These are phyloP conservation scores for Metschnikowia vanudenii DNA, from an alignment of 805 yeast species.

Conservation along the genomic window DNA sequence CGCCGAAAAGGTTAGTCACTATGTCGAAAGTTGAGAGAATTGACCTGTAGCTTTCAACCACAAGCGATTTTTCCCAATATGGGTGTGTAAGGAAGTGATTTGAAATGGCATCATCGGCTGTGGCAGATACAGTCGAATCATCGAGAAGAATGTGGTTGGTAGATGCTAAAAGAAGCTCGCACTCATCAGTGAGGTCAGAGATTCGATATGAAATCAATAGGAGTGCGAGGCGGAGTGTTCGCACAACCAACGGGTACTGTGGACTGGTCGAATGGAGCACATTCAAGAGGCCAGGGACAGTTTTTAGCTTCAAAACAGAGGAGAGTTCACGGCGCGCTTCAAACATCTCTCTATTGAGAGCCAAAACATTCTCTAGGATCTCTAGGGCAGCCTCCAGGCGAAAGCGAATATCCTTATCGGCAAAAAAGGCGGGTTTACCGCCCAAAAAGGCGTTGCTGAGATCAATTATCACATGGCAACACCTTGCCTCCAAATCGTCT, in stretches of 20 bases:
- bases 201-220: conserved; percentile 60
- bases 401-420: conserved; percentile 49
- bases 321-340: conserved; percentile 61
- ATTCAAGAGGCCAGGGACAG: conserved; percentile 74
- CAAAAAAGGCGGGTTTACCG: conserved; percentile 54
- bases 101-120: conserved; percentile 5
- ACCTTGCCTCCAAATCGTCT: conserved; percentile 61
- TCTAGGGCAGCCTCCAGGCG: conserved; percentile 71
- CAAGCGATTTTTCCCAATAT: conserved; percentile 70
- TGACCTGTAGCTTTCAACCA: conserved; percentile 68
- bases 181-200: conserved; percentile 63
- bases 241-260: conserved; percentile 66
- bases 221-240: conserved; percentile 71
- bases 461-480: conserved; percentile 67
- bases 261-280: conserved; percentile 51
- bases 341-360: conserved; percentile 60
- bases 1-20: conserved; percentile 51
- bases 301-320: conserved; percentile 59
- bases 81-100: background rate
- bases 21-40: conserved; percentile 56
- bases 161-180: conserved; percentile 76
- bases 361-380: conserved; percentile 72
- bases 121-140: conserved; percentile 47
- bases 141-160: conserved; percentile 68
- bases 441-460: conserved; percentile 66